A percentile compares a stretch with the other conserved stretches of the same genome.
Conservation (phyloP, 2,329 filamentous ascomycete genomes). For the Epichloe amarillans region DNA sequence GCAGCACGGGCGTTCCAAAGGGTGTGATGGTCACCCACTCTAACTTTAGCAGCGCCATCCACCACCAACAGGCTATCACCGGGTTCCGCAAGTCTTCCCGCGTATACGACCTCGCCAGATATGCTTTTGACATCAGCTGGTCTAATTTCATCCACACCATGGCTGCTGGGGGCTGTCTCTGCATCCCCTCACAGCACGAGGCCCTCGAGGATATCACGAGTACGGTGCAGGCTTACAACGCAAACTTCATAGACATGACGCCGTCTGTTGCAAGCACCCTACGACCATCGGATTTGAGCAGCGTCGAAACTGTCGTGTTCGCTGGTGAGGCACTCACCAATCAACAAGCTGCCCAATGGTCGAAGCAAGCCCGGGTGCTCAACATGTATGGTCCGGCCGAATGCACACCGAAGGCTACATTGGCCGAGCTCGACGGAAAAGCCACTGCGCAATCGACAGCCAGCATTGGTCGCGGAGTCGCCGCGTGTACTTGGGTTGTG, state of each 20-base stretch:
- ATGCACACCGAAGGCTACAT: conserved; percentile 4
- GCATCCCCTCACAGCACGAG: conserved; percentile 26
- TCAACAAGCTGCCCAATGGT: neutral
- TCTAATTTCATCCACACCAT: conserved; percentile 37
- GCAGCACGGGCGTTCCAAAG: conserved; percentile 9
- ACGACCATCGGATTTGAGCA: neutral
- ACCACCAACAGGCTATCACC: conserved; percentile 5
- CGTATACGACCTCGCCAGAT: conserved; percentile 30
- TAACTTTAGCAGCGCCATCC: conserved; percentile 6
- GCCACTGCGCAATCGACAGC: neutral
- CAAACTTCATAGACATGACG: conserved; percentile 3
- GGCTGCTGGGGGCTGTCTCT: conserved; percentile 34
- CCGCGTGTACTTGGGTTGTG: conserved; percentile 13
- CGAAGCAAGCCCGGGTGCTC: conserved; percentile 10
- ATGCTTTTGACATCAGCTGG: conserved; percentile 37
- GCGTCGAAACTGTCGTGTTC: neutral
- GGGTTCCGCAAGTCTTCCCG: conserved; percentile 10
- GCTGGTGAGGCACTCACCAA: conserved; percentile 3
- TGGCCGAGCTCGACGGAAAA: neutral
- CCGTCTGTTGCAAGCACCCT: conserved; percentile 3
- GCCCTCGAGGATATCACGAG: neutral
- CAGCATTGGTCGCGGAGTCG: conserved; percentile 5
- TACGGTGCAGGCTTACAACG: neutral
- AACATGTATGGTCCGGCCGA: conserved; percentile 10
- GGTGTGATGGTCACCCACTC: conserved; percentile 10